Percentiles rank a stretch among this genome's conserved stretches.
phyloP scores from a whole-genome alignment of 495 filamentous ascomycete species.

The Daldinia childiae region DNA sequence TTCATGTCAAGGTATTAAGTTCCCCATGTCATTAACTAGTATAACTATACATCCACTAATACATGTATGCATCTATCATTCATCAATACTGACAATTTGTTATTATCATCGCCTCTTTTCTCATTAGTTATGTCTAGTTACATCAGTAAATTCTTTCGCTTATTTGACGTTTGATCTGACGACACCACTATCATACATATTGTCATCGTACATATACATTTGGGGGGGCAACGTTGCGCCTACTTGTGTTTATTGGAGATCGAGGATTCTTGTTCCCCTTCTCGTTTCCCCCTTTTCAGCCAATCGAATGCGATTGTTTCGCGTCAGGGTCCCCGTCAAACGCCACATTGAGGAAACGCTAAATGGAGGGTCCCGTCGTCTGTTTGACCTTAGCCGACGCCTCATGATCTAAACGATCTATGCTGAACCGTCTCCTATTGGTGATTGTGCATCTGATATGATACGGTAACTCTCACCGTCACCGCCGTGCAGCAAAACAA shows the following conservation, averaged over 20 bases:
- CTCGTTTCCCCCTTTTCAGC: conserved; percentile 8
- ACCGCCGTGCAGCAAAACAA: neutral
- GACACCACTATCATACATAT: neutral
- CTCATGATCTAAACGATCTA: neutral
- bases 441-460: neutral
- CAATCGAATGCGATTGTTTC: conserved; percentile 28
- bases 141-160: neutral
- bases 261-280: conserved; percentile 21
- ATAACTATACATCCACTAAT: neutral
- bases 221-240: neutral
- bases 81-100: too few relatives aligned
- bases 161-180: conserved; percentile 7
- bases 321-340: conserved; percentile 22
- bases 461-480: neutral
- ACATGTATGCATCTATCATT: too few relatives aligned
- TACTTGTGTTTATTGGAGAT: conserved; percentile 18
- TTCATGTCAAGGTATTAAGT: neutral
- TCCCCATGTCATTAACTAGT: neutral
- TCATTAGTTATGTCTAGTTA: neutral
- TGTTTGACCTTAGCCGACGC: neutral
- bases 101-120: neutral
- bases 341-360: conserved; percentile 36
- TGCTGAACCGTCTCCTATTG: neutral
- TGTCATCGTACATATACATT: neutral
- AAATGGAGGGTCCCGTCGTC: conserved; percentile 10